phyloP scores from a whole-genome alignment of 768 basidiomycete species.

The Fomitopsis pulvina region DNA sequence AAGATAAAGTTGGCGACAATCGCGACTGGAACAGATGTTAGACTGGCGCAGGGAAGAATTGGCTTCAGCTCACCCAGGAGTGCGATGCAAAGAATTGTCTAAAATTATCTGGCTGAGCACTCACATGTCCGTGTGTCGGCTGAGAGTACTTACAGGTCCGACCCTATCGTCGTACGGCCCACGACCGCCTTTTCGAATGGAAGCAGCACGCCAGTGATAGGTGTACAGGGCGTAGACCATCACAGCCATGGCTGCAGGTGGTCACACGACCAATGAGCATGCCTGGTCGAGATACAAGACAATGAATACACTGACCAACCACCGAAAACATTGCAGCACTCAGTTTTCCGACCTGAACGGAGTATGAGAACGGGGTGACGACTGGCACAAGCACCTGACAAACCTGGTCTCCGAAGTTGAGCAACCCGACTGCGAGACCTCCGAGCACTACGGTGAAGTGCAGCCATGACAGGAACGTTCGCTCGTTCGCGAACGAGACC shows the following conservation, averaged over 20 bases:
- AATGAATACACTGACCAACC: slow-evolving; percentile 56
- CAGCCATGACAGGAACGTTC: slow-evolving; percentile 97
- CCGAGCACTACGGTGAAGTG: slow-evolving; percentile 98
- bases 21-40: slow-evolving; percentile 72
- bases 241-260: slow-evolving; percentile 76
- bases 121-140: slow-evolving; percentile 6
- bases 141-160: slow-evolving; percentile 80
- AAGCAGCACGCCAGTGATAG: slow-evolving; percentile 93
- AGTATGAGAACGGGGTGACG: background rate
- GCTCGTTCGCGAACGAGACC: slow-evolving; percentile 91
- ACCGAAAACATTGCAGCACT: slow-evolving; percentile 95
- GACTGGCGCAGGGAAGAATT: background rate
- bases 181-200: slow-evolving; percentile 85
- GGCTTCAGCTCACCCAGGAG: slow-evolving; percentile 49
- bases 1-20: slow-evolving; percentile 82
- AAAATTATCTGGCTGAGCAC: slow-evolving; percentile 10
- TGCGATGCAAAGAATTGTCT: slow-evolving; percentile 82
- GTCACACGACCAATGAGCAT: slow-evolving; percentile 5
- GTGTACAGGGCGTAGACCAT: slow-evolving; percentile 95
- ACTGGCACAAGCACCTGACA: slow-evolving; percentile 10
- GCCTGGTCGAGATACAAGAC: background rate
- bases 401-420: slow-evolving; percentile 98
- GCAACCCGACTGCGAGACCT: slow-evolving; percentile 88
- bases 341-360: slow-evolving; percentile 78
- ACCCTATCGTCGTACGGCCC: slow-evolving; percentile 96